Evolutionary conservation across 2,329 filamentous ascomycete species (phyloP).

Genomic region (Huntiella bhutanensis): DNA sequence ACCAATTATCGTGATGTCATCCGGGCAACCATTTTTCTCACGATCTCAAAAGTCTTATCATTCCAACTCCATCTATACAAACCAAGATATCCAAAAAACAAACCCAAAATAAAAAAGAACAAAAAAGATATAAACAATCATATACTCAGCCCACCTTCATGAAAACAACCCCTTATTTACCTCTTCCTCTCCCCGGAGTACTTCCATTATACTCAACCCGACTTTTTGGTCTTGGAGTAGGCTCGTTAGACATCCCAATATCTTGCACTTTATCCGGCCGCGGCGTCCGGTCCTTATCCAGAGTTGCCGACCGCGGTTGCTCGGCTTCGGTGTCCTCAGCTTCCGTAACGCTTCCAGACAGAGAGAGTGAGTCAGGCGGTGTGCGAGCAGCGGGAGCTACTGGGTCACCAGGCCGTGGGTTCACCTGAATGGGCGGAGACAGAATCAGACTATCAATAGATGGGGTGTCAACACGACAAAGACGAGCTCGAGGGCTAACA

Average conservation of each 20-base stretch:
- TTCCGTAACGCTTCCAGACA: neutral
- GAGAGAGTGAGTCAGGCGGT: slow-evolving; percentile 5
- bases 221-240: slow-evolving; percentile 5
- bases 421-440: neutral
- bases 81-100: no score
- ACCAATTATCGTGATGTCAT: no score
- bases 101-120: no score
- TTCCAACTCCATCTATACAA: no score
- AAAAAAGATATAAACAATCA: no score
- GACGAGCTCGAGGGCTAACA: neutral
- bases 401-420: neutral
- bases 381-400: neutral
- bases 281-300: slow-evolving; percentile 4
- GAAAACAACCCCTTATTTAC: no score
- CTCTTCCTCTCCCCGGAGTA: no score
- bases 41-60: no score
- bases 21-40: no score
- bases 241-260: neutral
- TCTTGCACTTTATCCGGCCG: slow-evolving; percentile 3
- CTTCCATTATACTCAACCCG: no score
- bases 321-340: neutral
- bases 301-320: neutral
- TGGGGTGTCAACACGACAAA: neutral
- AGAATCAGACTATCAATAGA: neutral
- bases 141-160: no score